phyloP scores from a whole-genome alignment of 192 early-diverging fungal species.

The Entophlyctis helioformis region DNA sequence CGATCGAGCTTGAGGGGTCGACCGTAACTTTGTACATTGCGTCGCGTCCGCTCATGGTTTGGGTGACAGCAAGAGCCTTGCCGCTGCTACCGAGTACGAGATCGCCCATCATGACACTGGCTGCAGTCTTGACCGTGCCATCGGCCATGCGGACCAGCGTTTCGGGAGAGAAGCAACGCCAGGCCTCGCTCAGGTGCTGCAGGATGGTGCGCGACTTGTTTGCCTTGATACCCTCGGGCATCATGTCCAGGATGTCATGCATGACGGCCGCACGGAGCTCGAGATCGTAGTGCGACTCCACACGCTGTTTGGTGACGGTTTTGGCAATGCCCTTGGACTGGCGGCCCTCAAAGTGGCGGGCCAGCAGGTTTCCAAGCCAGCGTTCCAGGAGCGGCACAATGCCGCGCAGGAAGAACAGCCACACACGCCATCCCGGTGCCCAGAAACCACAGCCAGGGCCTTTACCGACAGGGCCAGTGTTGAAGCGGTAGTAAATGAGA shows the following conservation, averaged over 20 bases:
- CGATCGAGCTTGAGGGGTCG: too few relatives aligned
- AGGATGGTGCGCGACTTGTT: constrained; percentile 94
- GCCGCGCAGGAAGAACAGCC: constrained; percentile 98
- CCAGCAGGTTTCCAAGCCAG: constrained; percentile 96
- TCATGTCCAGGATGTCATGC: constrained; percentile 99
- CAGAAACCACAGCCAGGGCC: constrained; percentile 98
- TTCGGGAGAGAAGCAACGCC: too few relatives aligned
- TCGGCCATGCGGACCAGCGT: constrained; percentile 19
- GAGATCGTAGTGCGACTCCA: constrained; percentile 95
- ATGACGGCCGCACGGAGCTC: constrained; percentile 97
- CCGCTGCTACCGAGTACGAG: too few relatives aligned
- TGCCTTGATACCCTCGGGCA: constrained; percentile 96
- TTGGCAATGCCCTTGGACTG: constrained; percentile 94
- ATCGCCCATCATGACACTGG: too few relatives aligned
- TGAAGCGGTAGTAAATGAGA: constrained; percentile 69
- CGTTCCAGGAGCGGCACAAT: constrained; percentile 94
- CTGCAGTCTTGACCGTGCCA: constrained; percentile 13
- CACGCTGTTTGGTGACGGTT: constrained; percentile 98
- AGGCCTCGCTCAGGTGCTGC: constrained; percentile 92
- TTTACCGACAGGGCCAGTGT: constrained; percentile 92
- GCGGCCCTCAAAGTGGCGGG: constrained; percentile 98
- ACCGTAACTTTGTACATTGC: too few relatives aligned
- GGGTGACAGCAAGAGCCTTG: too few relatives aligned
- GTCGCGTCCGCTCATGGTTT: too few relatives aligned
- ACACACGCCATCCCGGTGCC: constrained; percentile 99